Percentiles rank a stretch among this genome's conserved stretches.
These are phyloP conservation scores for Onygenales sp. DNA, from an alignment of 2,329 filamentous ascomycete species.

Conservation along the genomic window DNA sequence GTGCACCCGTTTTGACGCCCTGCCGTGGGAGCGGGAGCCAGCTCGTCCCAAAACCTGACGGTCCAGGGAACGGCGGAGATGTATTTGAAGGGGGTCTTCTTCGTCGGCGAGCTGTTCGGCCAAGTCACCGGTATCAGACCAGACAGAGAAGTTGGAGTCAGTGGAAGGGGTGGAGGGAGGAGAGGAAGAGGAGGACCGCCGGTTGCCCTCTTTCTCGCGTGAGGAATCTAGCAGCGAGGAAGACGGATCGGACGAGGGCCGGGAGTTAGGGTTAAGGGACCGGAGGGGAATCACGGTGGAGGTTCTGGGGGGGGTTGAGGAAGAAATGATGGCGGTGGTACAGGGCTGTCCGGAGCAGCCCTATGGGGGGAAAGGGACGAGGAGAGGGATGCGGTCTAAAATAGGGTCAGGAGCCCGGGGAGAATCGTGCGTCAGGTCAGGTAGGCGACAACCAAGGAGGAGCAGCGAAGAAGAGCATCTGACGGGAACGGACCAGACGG, in stretches of 20 bases:
- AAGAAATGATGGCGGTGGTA: constrained; percentile 73
- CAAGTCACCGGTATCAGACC: constrained; percentile 92
- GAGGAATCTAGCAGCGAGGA: constrained; percentile 31
- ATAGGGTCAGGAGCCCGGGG: not conserved
- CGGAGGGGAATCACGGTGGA: constrained; percentile 81
- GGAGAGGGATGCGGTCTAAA: not conserved
- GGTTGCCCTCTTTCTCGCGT: constrained; percentile 41
- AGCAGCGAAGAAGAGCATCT: not conserved
- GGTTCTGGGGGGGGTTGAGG: constrained; percentile 51
- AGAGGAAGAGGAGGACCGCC: constrained; percentile 42
- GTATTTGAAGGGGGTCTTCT: constrained; percentile 69
- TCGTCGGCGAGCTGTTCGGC: constrained; percentile 80
- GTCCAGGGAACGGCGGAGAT: constrained; percentile 57
- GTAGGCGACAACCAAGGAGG: not conserved
- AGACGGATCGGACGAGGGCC: constrained; percentile 26
- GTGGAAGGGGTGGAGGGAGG: constrained; percentile 36
- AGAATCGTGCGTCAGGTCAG: not conserved
- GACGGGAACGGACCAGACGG: too few relatives aligned
- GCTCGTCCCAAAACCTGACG: constrained; percentile 44
- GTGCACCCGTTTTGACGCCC: constrained; percentile 56
- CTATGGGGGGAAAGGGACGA: constrained; percentile 20
- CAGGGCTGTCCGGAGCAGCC: constrained; percentile 71
- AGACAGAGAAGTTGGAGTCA: constrained; percentile 64
- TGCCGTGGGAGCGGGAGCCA: constrained; percentile 23
- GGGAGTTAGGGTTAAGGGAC: constrained; percentile 44